phyloP scores from a whole-genome alignment of 2,329 filamentous ascomycete species.

The Metarhizium guizhouense region DNA sequence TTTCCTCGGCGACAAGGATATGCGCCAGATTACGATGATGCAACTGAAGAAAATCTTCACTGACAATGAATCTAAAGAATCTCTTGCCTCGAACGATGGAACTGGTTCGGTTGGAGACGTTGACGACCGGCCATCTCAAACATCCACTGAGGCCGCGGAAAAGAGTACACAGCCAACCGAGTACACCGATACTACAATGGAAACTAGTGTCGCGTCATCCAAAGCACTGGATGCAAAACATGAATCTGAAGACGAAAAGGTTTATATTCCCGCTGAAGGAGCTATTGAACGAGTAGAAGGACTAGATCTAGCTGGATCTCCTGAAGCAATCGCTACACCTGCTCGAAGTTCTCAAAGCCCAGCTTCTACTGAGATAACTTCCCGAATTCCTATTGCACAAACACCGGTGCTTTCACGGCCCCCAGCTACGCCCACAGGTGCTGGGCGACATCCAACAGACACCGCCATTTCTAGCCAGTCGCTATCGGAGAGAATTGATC shows the following conservation, averaged over 20 bases:
- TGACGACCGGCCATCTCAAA: conserved; percentile 37
- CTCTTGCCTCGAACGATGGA: conserved; percentile 61
- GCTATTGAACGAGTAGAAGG: conserved; percentile 39
- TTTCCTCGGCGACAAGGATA: conserved; percentile 95
- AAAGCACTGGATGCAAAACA: conserved; percentile 11
- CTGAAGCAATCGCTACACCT: conserved; percentile 14
- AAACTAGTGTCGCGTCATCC: conserved; percentile 19
- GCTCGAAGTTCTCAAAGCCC: conserved; percentile 7
- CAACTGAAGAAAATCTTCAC: conserved; percentile 94
- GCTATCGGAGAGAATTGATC: conserved; percentile 39
- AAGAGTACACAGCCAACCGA: conserved; percentile 36
- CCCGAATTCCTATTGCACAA: background rate
- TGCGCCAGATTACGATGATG: conserved; percentile 80
- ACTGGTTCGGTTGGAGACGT: conserved; percentile 44
- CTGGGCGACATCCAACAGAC: conserved; percentile 11
- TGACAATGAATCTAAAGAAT: conserved; percentile 76
- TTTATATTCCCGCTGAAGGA: conserved; percentile 20
- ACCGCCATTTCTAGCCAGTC: conserved; percentile 13
- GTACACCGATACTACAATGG: conserved; percentile 24
- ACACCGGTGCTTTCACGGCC: conserved; percentile 9
- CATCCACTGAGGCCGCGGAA: conserved; percentile 37
- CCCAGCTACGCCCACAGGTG: conserved; percentile 12
- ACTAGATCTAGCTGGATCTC: conserved; percentile 37
- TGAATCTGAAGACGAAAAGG: conserved; percentile 21
- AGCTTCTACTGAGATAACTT: background rate